Base-by-base conservation (phyloP, 768 basidiomycete species). In the Hericium coralloides region DNA sequence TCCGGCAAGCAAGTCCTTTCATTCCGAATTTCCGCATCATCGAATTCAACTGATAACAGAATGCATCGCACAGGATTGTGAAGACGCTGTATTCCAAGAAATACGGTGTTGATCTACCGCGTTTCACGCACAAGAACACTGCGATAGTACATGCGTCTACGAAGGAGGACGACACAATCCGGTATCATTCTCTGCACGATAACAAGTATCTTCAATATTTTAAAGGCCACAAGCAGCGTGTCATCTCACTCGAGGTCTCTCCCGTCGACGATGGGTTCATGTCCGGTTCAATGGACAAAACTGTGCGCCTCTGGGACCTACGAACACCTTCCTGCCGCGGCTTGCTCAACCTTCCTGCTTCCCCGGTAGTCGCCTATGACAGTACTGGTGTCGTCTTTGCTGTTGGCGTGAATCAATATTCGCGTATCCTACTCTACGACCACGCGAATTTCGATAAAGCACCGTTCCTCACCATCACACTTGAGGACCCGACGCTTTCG, bases 151-250 rank as follows among this genome's bases (percentile, higher is more conserved):
- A 98, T 65, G 89, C 95, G 8, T 95, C 92, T 4, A 98, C 95
- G 17, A 98, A 95, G 69, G 90, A 89, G 69, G 91, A 98, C 69
- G 92, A 98, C 67, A 93, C 89, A 0, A 82, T 98, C 62, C 84
- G 97, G 48, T 98, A 98, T 70, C 92, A 95, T 65, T 95, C 92
- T 1, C 69, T 95, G 52, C 93, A 98, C 70, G 93, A 95, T 79
- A 98, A 97, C 78, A 92, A 89, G 68, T 99, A 94, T 69, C 73
- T 98, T 36, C 84, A 88, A 61, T 99, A 99, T 73, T 98, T 97
- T 77, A 87, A 84, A 65, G 97, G 97, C 0, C 97, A 99, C 74
- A 93, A 84, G 62, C 88, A 79, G 38, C 80, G 85, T 57, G 97
- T 99, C 2, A 79, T 89, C 37, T 95, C 95, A 0, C 74, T 99